Evolutionary conservation across 169 alveolate species (phyloP).

Genomic region (Plasmodium gonderi): DNA sequence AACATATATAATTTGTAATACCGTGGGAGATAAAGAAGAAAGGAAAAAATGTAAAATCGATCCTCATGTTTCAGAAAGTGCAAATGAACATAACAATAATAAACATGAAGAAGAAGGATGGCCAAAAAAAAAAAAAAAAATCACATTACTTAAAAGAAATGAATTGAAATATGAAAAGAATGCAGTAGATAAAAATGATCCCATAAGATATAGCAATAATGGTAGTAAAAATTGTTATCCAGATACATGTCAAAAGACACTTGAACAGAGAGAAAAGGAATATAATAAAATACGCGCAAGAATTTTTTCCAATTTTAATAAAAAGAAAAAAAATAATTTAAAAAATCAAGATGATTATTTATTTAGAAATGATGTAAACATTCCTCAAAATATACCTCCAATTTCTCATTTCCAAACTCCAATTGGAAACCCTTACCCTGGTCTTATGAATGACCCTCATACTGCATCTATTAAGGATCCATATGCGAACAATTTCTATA

Average conservation of each 20-base stretch:
- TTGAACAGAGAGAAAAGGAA: slow-evolving; percentile 58
- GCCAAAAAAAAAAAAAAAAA: slow-evolving; percentile 29
- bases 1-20: no score
- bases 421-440: background rate
- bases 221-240: background rate
- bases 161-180: slow-evolving; percentile 20
- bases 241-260: background rate
- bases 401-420: background rate
- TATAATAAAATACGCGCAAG: slow-evolving; percentile 61
- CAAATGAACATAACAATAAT: background rate
- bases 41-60: background rate
- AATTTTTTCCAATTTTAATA: slow-evolving; percentile 52
- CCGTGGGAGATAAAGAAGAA: no score
- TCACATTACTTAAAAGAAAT: slow-evolving; percentile 23
- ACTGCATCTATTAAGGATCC: background rate
- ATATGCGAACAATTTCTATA: slow-evolving; percentile 8
- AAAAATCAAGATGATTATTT: background rate
- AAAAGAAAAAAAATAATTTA: slow-evolving; percentile 31
- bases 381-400: background rate
- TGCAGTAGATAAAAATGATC: background rate
- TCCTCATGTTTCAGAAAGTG: no score
- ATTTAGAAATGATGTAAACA: background rate
- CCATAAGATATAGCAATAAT: background rate
- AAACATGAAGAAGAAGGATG: background rate
- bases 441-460: background rate